Evolutionary conservation across 2,329 filamentous ascomycete species (phyloP).

Genomic region (Penicillium sp.): DNA sequence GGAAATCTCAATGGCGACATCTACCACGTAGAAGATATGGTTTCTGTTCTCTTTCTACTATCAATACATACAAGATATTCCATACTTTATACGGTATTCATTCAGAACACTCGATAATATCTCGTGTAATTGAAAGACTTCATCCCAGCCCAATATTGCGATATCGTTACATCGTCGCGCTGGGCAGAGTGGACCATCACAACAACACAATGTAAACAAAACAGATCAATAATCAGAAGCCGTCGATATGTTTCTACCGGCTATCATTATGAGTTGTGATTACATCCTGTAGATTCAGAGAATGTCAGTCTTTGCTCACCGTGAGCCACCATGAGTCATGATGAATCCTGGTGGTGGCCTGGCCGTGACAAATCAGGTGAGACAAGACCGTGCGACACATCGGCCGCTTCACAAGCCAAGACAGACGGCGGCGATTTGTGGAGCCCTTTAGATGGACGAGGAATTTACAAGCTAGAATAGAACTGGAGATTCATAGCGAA

Average conservation of each 20-base stretch:
- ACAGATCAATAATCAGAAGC: background rate
- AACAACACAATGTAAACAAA: background rate
- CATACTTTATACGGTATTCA: no score
- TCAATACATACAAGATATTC: background rate
- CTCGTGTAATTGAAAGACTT: background rate
- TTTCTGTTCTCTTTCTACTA: background rate
- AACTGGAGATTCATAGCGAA: background rate
- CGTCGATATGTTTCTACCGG: background rate
- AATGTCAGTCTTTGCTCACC: slow-evolving; percentile 12
- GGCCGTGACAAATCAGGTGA: background rate
- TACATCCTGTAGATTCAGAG: background rate
- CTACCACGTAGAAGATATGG: background rate
- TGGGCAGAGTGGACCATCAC: background rate
- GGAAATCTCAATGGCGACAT: background rate
- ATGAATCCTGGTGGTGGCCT: slow-evolving; percentile 8
- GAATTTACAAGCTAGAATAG: background rate
- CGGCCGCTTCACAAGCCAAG: background rate
- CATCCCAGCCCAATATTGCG: background rate
- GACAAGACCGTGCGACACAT: background rate
- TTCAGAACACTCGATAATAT: background rate
- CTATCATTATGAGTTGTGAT: slow-evolving; percentile 3
- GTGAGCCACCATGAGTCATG: slow-evolving; percentile 25
- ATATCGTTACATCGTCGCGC: background rate
- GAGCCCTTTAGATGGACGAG: background rate
- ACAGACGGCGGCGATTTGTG: background rate